Base-by-base conservation (phyloP, 192 early-diverging fungal genomes). In the Lobosporangium transversale region DNA sequence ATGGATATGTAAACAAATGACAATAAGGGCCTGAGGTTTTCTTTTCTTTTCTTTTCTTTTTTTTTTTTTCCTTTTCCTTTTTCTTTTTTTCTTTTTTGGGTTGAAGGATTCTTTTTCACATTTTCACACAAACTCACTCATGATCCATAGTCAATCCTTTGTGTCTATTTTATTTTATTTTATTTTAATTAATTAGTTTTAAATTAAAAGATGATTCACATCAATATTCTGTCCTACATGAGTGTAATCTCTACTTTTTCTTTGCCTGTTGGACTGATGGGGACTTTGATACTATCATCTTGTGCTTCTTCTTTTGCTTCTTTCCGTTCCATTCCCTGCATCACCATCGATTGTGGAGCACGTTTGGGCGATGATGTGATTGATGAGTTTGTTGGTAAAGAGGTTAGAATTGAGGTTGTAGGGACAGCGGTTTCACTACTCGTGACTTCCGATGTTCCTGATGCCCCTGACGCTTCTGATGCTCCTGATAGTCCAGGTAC, bases 311-410 rank as follows among this genome's bases (percentile, higher is more conserved):
- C 50, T 20, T 60, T 53, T 10, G 68, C 69, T 27, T 71, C 61
- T 35, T 29, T 54, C 9, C 60, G 59, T 23, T 61, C 69, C 69
- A 71, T 71, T 30, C 63, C 69, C 9, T 54, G 30, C 54, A 63
- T 63, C 5, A 71, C 61, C 10, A 44, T n/a, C n/a, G n/a, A 57
- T 42, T 71, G 69, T 1, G 69, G 69, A n/a, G 59, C 69, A 10
- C 69, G 69, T 15, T 62, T 62, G 4, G 69, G 69, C 0, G 69
- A 71, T 4, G 60, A 60, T 26, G 66, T 33, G 2, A n/a, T 37
- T 29, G 65, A 67, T 12, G 56, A 59, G 7, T 21, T 45, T 6
- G 42, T 44, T 17, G 56, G 66, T 23, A 68, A 7, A 10, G 55
- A 53, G 3, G 57, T 61, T 29, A 61, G 40, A 11, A 40, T 37